Percentiles rank a stretch among this genome's conserved stretches.
Evolutionary conservation across 257 asterid genomes (phyloP).

Genomic region (Rhazya stricta): DNA sequence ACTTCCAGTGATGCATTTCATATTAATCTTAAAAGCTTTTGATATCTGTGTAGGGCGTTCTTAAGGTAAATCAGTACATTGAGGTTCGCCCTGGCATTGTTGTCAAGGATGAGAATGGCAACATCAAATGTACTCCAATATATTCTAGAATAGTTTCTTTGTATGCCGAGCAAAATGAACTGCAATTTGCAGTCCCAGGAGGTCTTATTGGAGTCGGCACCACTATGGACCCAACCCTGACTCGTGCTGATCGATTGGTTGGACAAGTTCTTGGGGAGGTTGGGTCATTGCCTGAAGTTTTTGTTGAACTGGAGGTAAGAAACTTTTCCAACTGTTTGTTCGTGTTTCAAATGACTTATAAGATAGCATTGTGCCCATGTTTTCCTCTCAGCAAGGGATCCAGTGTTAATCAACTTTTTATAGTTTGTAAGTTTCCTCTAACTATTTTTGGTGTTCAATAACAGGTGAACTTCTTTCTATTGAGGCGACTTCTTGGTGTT

Average conservation of each 20-base stretch:
- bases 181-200: slow-evolving; percentile 98
- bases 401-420: neutral
- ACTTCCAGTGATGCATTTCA: too few species aligned
- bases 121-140: slow-evolving; percentile 87
- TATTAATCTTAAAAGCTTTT: slow-evolving; percentile 1
- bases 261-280: slow-evolving; percentile 99
- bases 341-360: neutral
- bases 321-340: too few species aligned
- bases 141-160: slow-evolving; percentile 88
- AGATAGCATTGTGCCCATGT: neutral
- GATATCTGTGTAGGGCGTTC: slow-evolving; percentile 73
- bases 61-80: slow-evolving; percentile 77
- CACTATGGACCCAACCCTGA: slow-evolving; percentile 96
- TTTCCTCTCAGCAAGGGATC: too few species aligned
- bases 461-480: slow-evolving; percentile 87
- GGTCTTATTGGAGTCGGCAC: slow-evolving; percentile 99
- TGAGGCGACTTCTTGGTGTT: slow-evolving; percentile 81
- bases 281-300: slow-evolving; percentile 93
- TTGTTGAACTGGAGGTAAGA: slow-evolving; percentile 86
- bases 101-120: slow-evolving; percentile 83
- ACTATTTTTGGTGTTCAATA: neutral
- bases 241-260: slow-evolving; percentile 98
- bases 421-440: neutral
- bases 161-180: slow-evolving; percentile 89
- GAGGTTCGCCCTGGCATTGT: slow-evolving; percentile 99